Base-by-base conservation (phyloP, 129 eudicot species). In the Flaveria robusta region DNA sequence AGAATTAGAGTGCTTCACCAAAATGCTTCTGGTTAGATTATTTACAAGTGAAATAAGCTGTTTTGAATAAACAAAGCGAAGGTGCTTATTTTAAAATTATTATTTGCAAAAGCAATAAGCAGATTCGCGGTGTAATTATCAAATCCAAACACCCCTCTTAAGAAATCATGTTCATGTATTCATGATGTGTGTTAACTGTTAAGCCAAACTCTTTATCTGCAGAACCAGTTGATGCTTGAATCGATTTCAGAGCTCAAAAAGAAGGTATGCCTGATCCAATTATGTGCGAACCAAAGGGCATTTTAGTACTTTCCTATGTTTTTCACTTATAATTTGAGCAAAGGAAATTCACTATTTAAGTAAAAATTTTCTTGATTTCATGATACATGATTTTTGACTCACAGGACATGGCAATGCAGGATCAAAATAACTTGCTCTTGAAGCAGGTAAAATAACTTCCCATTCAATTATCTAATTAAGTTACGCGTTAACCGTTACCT, bases 321-420 rank as follows among this genome's bases (percentile, higher is more conserved):
- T 64, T 60, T 24, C 41, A 1, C 52, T 18, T 11, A n/a, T 3
- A 47, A 47, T 5, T 47, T 47, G 52, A 47, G 52, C 52, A 47
- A 54, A 5, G 26, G 18, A 8, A 54, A n/a, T 18, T 18, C 2
- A 5, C 26, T 54, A 15, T 50, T 50, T 13, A 49, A 49, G 62
- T 54, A 20, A 54, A 6, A n/a, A n/a, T n/a, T n/a, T n/a, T n/a
- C n/a, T n/a, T 56, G 31, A 56, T 56, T 2, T 56, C 71, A 59
- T 69, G 20, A 58, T 23, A 49, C 22, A 45, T 18, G 55, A 43
- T 31, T 66, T 31, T 34, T 19, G 13, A 31, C 23, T 29, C 42
- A 54, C 89, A 92, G 98, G 95, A 86, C 75, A 93, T 90, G 84
- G 83, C 85, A 65, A 78, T 93, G 88, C 91, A 85, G 81, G 92